Percentiles rank a stretch among this genome's conserved stretches.
Evolutionary conservation across 2,329 filamentous ascomycete species (phyloP).

Genomic region (Alternaria gansuensis): DNA sequence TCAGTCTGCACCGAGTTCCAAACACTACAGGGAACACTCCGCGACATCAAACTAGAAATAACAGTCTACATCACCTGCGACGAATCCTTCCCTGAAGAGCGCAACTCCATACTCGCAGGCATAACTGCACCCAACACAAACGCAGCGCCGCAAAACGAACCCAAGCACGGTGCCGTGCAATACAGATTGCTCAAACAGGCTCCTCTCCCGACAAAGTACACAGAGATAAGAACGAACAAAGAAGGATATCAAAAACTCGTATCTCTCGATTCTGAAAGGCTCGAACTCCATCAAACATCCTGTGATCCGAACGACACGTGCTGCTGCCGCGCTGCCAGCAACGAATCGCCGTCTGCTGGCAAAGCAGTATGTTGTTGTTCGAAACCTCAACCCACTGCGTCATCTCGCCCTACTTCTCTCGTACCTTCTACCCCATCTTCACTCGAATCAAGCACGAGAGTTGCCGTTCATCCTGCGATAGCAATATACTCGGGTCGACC

Average conservation of each 20-base stretch:
- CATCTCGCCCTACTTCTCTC: conserved; percentile 19
- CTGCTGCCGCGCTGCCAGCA: conserved; percentile 60
- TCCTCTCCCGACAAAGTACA: conserved; percentile 18
- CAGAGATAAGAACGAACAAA: conserved; percentile 24
- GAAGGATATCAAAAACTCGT: conserved; percentile 37
- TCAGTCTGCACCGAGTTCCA: conserved; percentile 57
- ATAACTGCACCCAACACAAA: conserved; percentile 33
- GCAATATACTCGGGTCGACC: conserved; percentile 63
- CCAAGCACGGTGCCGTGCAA: conserved; percentile 32
- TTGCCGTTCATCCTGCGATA: conserved; percentile 46
- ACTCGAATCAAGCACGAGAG: conserved; percentile 16
- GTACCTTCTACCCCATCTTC: conserved; percentile 27
- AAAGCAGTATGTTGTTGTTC: conserved; percentile 33
- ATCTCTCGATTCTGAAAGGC: conserved; percentile 13
- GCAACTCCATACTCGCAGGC: conserved; percentile 42
- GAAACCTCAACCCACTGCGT: neutral
- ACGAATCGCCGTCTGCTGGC: conserved; percentile 48
- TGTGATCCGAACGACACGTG: conserved; percentile 52
- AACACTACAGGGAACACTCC: conserved; percentile 47
- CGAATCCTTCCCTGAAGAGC: conserved; percentile 57
- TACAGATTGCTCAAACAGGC: conserved; percentile 23
- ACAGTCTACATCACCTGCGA: conserved; percentile 66
- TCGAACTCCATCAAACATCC: conserved; percentile 32
- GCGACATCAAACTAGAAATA: conserved; percentile 59
- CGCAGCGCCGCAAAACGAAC: neutral